Evolutionary conservation across 2,329 filamentous ascomycete species (phyloP), one percentile per base, ranked within the genome.

Genomic region (Neophaeococcomyces aloes): DNA sequence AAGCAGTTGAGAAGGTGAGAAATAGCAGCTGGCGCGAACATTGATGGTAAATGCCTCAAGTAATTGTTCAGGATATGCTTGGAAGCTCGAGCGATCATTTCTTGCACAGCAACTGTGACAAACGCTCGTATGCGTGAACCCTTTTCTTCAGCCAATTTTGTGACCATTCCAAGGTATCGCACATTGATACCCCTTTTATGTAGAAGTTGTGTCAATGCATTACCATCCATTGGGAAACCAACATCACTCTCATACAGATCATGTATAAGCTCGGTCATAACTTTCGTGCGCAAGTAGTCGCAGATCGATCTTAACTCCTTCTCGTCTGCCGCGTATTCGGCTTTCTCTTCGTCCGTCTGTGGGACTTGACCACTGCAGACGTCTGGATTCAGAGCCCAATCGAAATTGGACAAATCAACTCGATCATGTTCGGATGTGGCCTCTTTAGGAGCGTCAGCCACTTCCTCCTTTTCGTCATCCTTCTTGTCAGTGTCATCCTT

Each of bases 111-210:
- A 29, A 98, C 76, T 45, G 79, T 76, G 51, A 77, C 79, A 55
- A 98, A 71, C 49, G 87, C 87, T 54, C 80, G 71, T 18, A 96
- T 72, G 49, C 86, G 81, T 42, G 77, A 72, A 44, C 81, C 81
- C 54, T 79, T 74, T 47, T 74, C 68, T 52, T 76, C 75, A 54
- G 82, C 78, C 40, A 84, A 72, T 46, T 76, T 70, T 10, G 86
- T 83, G 49, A 98, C 66, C 63, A 80, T 83, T 53, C 91, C 91
- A n/a, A 96, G 74, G 63, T 98, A 98, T 58, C 93, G 79, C 50
- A 96, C 76, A 68, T 98, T 98, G 69, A 98, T 88, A 66, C 91
- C 91, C 32, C 89, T 85, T 72, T 94, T 94, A 71, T 98, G 91
- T 59, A 98, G 73, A 40, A 95, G 76, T 52, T 81, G 79, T 56